phyloP scores from a whole-genome alignment of 179 eudicot genomes.

The Gypsophila paniculata region DNA sequence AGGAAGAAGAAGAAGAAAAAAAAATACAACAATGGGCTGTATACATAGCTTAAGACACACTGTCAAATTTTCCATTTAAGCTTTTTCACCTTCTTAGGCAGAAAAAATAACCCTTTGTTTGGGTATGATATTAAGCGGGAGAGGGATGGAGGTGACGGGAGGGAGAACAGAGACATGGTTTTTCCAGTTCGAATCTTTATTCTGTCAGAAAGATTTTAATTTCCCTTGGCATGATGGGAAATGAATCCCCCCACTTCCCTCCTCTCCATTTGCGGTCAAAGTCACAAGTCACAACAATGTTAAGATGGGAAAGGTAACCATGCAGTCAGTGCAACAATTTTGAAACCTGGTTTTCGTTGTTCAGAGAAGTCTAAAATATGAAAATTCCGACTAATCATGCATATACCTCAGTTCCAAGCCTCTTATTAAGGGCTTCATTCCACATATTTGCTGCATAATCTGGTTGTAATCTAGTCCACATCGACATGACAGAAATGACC shows the following conservation, averaged over 20 bases:
- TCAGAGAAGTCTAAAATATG: neutral
- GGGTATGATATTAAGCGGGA: too few relatives aligned
- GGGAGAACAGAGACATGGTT: too few relatives aligned
- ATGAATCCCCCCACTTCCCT: too few relatives aligned
- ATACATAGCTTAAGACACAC: neutral
- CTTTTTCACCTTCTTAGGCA: neutral
- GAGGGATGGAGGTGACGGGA: too few relatives aligned
- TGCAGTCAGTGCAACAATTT: neutral
- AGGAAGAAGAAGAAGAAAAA: too few relatives aligned
- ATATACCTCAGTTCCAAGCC: conserved; percentile 96
- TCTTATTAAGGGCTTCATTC: conserved; percentile 94
- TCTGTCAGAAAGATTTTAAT: too few relatives aligned
- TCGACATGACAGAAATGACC: conserved; percentile 99
- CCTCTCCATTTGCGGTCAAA: too few relatives aligned
- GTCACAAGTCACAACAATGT: too few relatives aligned
- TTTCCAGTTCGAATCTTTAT: too few relatives aligned
- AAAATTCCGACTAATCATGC: neutral
- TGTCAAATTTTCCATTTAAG: neutral
- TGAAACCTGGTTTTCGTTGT: neutral
- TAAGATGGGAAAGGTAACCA: too few relatives aligned
- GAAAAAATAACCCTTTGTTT: neutral
- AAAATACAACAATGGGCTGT: too few relatives aligned
- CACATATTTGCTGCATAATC: conserved; percentile 99
- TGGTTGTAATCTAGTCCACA: conserved; percentile 99
- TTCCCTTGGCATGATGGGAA: too few relatives aligned